A percentile compares a stretch with the other conserved stretches of the same genome.
These are phyloP conservation scores for Cercospora canescens DNA, from an alignment of 2,329 filamentous ascomycete genomes.

Conservation along the genomic window DNA sequence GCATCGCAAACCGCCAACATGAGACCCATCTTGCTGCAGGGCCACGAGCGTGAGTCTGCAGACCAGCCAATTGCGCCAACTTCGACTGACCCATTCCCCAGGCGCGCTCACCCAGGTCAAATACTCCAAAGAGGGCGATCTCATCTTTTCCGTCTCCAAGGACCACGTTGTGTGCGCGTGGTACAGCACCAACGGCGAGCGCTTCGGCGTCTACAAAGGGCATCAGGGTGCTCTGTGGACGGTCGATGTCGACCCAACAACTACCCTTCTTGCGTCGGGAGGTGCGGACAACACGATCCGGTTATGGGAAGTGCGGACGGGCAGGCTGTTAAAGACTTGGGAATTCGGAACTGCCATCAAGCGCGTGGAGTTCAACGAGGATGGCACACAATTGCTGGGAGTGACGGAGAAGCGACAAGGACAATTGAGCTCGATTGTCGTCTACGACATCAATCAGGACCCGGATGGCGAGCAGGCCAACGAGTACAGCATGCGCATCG, in stretches of 20 bases:
- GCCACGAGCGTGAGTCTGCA: conserved; percentile 61
- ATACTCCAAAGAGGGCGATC: conserved; percentile 92
- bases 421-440: conserved; percentile 89
- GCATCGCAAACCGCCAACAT: conserved; percentile 58
- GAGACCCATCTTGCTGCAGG: conserved; percentile 94
- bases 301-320: conserved; percentile 93
- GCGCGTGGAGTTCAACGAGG: conserved; percentile 94
- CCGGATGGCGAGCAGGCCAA: conserved; percentile 79
- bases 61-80: no score
- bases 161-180: conserved; percentile 96
- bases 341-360: conserved; percentile 97
- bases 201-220: conserved; percentile 92
- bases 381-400: conserved; percentile 84
- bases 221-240: conserved; percentile 99
- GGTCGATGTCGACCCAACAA: conserved; percentile 91
- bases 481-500: conserved; percentile 81
- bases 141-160: conserved; percentile 94
- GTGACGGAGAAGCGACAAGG: conserved; percentile 99
- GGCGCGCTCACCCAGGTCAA: conserved; percentile 44
- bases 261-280: conserved; percentile 87
- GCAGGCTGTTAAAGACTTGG: conserved; percentile 94
- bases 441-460: conserved; percentile 85
- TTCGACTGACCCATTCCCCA: background rate
- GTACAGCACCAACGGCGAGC: conserved; percentile 97
- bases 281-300: conserved; percentile 98